Evolutionary conservation across 768 basidiomycete species (phyloP).

Genomic region (Suillus subaureus): DNA sequence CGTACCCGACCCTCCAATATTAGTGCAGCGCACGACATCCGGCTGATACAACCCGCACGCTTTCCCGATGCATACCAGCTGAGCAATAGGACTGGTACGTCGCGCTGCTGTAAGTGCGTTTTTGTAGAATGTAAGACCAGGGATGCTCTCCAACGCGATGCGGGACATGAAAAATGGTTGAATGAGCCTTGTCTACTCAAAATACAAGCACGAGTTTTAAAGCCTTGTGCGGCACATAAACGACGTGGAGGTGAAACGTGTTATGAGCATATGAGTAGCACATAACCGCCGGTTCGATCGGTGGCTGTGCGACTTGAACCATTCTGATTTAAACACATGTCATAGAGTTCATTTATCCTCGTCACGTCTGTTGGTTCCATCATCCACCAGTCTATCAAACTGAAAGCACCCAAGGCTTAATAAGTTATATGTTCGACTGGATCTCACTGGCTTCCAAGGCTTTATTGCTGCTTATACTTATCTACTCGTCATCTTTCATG

Average conservation of each 20-base stretch:
- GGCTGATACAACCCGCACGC: conserved; percentile 79
- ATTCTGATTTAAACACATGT: too few species aligned
- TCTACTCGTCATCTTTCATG: conserved; percentile 14
- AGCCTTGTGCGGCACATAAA: not conserved
- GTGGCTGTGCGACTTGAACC: not conserved
- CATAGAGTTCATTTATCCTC: too few species aligned
- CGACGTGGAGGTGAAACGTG: conserved; percentile 13
- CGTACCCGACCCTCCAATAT: conserved; percentile 72
- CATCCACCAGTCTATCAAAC: not conserved
- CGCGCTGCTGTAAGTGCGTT: conserved; percentile 64
- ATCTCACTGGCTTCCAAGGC: not conserved
- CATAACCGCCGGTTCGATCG: not conserved
- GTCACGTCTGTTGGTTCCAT: not conserved
- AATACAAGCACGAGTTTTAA: not conserved
- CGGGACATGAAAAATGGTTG: conserved; percentile 53
- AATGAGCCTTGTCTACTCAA: not conserved
- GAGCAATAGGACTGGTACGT: conserved; percentile 69
- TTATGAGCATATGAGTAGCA: not conserved
- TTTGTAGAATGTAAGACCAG: conserved; percentile 78
- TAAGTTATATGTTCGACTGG: conserved; percentile 4
- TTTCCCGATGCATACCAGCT: conserved; percentile 80
- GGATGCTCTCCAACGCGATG: conserved; percentile 70
- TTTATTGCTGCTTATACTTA: conserved; percentile 2
- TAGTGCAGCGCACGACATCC: conserved; percentile 83
- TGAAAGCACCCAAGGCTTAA: not conserved